Evolutionary conservation across 768 basidiomycete species (phyloP).

Genomic region (Phaffia australis): DNA sequence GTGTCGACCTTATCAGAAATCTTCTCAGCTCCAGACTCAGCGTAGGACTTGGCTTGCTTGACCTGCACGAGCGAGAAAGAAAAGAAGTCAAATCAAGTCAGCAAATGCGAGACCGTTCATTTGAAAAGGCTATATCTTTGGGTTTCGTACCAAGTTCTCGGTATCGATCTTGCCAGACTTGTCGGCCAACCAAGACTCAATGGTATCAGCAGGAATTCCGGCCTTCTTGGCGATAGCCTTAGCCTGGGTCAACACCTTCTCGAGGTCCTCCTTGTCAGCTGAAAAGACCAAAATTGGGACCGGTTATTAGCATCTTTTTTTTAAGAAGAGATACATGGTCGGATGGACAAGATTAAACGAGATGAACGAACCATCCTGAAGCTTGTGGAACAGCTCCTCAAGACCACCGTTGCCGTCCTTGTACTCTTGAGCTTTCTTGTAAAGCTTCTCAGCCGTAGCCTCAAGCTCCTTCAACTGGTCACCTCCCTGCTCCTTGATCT

Average conservation of each 20-base stretch:
- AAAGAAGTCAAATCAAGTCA: no score
- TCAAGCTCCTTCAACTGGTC: constrained; percentile 35
- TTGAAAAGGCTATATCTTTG: not conserved
- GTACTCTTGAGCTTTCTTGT: constrained; percentile 32
- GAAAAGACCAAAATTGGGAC: not conserved
- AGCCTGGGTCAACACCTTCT: constrained; percentile 34
- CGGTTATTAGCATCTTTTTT: no score
- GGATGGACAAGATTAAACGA: not conserved
- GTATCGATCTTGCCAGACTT: constrained; percentile 36
- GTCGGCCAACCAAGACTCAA: constrained; percentile 33
- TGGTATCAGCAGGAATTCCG: constrained; percentile 35
- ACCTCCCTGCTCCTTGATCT: constrained; percentile 34
- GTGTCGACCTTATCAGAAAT: constrained; percentile 14
- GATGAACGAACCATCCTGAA: constrained; percentile 31
- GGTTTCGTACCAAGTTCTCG: constrained; percentile 27
- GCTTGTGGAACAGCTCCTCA: constrained; percentile 33
- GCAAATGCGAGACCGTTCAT: constrained; percentile 7
- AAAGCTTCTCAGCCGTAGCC: constrained; percentile 33
- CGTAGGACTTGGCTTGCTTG: constrained; percentile 8
- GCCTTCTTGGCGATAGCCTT: constrained; percentile 36
- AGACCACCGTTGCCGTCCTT: constrained; percentile 35
- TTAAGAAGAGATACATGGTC: no score
- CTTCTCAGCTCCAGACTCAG: constrained; percentile 1
- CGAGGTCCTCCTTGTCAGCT: constrained; percentile 37
- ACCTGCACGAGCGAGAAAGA: not conserved